Evolutionary conservation across 2,329 filamentous ascomycete species (phyloP), one percentile per base, ranked within the genome.

Genomic region (Microcyclosporella mali): DNA sequence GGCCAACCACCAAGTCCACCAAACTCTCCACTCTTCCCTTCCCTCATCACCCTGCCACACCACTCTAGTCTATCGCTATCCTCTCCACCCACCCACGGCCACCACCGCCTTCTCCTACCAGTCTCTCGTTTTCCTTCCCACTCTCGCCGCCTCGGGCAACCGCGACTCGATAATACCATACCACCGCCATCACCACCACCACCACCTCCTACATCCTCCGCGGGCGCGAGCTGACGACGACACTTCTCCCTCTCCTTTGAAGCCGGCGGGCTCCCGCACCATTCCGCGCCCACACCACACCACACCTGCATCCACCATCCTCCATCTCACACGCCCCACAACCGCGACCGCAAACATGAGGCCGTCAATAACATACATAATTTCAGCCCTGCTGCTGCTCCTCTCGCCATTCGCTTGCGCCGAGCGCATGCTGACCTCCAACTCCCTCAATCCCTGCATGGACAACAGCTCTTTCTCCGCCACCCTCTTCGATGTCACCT

Each of bases 391-490:
- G 36, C 58, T 67, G 40, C 53, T 62, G 41, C 53, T 59, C 47
- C 40, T 59, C 42, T 62, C 77, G 39, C 67, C 77, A 46, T 74
- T 71, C 43, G 49, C 58, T 41, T 70, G 77, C 45, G 84, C 79
- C 50, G 73, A 79, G 60, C 75, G 74, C 51, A 72, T 87, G 60
- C 84, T 97, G 58, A 74, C 82, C 57, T 92, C 89, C 43, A 85
- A 78, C 61, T 94, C 89, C 18, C 77, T 95, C 55, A 88, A 86
- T 66, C 77, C 84, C 35, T 95, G 89, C 68, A 85, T 89, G 73
- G 72, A 80, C 46, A 83, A 90, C 66, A 90, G 85, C 19, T 82
- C 81, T 60, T 94, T 95, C 66, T 85, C 85, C 3, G 88, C 89
- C 56, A 88, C 84, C 56, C 75, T 92, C 46, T 95, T 95, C 78